These are phyloP conservation scores for Litchi chinensis DNA, from an alignment of 345 rosid genomes.

Conservation along the genomic window DNA sequence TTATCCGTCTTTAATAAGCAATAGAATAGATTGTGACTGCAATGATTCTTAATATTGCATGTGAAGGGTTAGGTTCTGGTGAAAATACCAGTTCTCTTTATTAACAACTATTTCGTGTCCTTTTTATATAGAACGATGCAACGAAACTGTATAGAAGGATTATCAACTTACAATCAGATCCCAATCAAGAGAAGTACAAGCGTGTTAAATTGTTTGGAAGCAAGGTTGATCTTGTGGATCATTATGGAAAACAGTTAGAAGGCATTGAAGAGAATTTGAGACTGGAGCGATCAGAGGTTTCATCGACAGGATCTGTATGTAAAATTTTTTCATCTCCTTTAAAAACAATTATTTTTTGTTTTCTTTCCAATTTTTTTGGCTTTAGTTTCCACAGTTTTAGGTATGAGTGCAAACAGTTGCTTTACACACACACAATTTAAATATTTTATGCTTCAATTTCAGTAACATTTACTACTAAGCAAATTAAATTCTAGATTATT, in stretches of 20 bases:
- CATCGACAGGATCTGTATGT: slow-evolving; percentile 62
- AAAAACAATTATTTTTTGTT: background rate
- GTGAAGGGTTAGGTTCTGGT: background rate
- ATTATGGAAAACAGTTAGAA: slow-evolving; percentile 66
- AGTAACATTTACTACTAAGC: background rate
- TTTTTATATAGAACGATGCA: slow-evolving; percentile 54
- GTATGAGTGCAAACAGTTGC: background rate
- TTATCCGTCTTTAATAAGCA: background rate
- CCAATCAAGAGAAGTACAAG: slow-evolving; percentile 39
- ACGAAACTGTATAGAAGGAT: slow-evolving; percentile 53
- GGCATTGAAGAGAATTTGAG: slow-evolving; percentile 68
- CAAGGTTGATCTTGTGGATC: slow-evolving; percentile 64
- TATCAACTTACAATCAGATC: slow-evolving; percentile 51
- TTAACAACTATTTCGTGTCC: background rate
- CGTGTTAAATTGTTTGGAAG: slow-evolving; percentile 49
- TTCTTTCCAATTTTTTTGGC: slow-evolving; percentile 5
- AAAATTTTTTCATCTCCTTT: slow-evolving; percentile 9
- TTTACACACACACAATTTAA: no score
- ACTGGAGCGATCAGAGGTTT: slow-evolving; percentile 67
- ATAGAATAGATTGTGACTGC: background rate
- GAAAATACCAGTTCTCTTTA: background rate
- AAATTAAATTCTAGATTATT: background rate
- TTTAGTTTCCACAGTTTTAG: background rate
- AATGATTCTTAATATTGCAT: slow-evolving; percentile 6
- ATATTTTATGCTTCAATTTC: background rate